Base-by-base conservation (phyloP, 257 asterid genomes). In the Ilex aquifolium region DNA sequence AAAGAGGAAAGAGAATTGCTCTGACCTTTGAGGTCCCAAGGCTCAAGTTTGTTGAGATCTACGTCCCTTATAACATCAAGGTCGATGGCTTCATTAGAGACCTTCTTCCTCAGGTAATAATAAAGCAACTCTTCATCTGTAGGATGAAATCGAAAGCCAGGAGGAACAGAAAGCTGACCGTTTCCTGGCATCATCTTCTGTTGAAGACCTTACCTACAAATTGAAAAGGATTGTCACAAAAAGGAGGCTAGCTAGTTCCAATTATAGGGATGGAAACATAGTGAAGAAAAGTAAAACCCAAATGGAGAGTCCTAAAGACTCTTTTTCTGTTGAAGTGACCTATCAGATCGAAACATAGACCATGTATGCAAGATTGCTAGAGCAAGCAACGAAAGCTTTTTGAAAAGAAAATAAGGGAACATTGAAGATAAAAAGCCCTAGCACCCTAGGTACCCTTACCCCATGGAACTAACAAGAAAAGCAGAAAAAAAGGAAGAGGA, bases 31-130 rank as follows among this genome's bases (percentile, higher is more conserved):
- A 89, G 93, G 68, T 89, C 94, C 96, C 96, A 89, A 6, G 96
- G 96, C 77, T 89, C 96, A 44, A 89, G 95, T 71, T 84, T 89
- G 85, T 89, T 89, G 83, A 89, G 94, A 82, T 89, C 94, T 10
- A 88, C 85, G 67, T 88, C 95, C 65, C 86, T 61, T 30, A 88
- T 83, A 59, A 88, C 92, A 62, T 89, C 94, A 39, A 84, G 77
- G 65, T 86, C 96, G 31, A 86, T 86, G 57, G 96, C 80, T 68
- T 89, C 94, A 51, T 76, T 84, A 3, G 88, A 89, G 1, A 89
- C 89, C 86, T 89, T 89, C 80, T 86, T 89, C 68, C 78, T 76
- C 15, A 89, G 84, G 82, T 89, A 89, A 60, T 89, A 89, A 70
- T 81, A 80, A 31, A 89, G 81, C n/a, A 89, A 66, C 57, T 89